A percentile compares a stretch with the other conserved stretches of the same genome.
Conservation (phyloP, 768 basidiomycete genomes). For the Auricularia heimuer region DNA sequence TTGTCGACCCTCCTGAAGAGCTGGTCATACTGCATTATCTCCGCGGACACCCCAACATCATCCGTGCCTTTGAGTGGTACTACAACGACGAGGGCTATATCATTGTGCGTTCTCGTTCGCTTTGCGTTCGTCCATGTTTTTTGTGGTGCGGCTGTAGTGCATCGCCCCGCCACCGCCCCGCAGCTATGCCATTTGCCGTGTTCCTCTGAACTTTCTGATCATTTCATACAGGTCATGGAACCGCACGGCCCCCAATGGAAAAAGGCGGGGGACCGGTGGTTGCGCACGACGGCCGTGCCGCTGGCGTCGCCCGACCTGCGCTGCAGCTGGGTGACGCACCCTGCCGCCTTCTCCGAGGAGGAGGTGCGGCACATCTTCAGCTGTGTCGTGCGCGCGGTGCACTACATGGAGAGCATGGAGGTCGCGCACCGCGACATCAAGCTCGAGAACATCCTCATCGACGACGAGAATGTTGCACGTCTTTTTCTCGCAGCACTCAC, state of each 20-base stretch:
- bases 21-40: conserved; percentile 58
- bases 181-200: background rate
- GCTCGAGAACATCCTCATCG: conserved; percentile 87
- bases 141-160: too few relatives aligned
- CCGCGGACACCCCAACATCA: conserved; percentile 70
- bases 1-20: conserved; percentile 68
- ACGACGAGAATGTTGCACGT: conserved; percentile 22
- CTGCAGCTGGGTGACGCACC: conserved; percentile 84
- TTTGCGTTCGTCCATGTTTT: conserved; percentile 14
- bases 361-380: conserved; percentile 76
- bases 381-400: conserved; percentile 79
- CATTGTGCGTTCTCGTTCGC: conserved; percentile 44
- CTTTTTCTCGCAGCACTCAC: too few relatives aligned
- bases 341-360: conserved; percentile 67
- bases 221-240: conserved; percentile 10
- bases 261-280: conserved; percentile 10
- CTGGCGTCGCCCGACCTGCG: conserved; percentile 54
- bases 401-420: conserved; percentile 71
- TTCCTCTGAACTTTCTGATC: too few relatives aligned
- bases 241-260: conserved; percentile 12
- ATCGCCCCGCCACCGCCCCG: too few relatives aligned
- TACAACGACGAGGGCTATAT: conserved; percentile 82
- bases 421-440: conserved; percentile 95
- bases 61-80: conserved; percentile 77
- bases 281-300: conserved; percentile 11